A percentile compares a stretch with the other conserved stretches of the same genome.
Evolutionary conservation across 371 early-diverging fungal genomes (phyloP).

Genomic region (Mortierella sp.): DNA sequence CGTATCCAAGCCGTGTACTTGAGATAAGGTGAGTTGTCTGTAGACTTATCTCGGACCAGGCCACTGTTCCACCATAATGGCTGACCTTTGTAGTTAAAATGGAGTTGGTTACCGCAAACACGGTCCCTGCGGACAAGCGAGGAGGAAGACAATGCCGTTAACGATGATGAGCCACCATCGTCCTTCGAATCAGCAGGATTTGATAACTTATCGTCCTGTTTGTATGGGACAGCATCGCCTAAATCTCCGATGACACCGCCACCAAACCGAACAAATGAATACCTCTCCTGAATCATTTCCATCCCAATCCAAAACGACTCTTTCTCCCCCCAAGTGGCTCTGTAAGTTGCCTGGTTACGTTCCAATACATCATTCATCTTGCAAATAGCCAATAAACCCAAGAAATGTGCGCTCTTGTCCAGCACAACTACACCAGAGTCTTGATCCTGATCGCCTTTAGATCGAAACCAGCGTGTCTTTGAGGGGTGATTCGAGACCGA

Average conservation of each 20-base stretch:
- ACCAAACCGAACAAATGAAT: conserved; percentile 63
- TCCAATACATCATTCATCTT: conserved; percentile 69
- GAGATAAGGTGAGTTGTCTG: conserved; percentile 26
- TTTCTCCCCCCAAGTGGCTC: conserved; percentile 67
- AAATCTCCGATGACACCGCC: conserved; percentile 69
- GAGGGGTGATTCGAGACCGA: conserved; percentile 61
- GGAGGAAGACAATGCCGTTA: conserved; percentile 14
- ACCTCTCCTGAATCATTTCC: conserved; percentile 70
- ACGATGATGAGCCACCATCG: not conserved
- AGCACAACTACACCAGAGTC: conserved; percentile 78
- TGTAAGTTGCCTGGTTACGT: conserved; percentile 64
- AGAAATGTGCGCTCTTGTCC: conserved; percentile 63
- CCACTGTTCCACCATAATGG: conserved; percentile 71
- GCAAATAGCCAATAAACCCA: conserved; percentile 71
- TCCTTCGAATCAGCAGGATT: conserved; percentile 7
- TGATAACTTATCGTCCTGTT: not conserved
- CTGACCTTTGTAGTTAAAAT: conserved; percentile 56
- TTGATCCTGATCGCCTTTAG: conserved; percentile 68
- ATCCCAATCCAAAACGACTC: conserved; percentile 71
- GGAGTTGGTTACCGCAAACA: conserved; percentile 69
- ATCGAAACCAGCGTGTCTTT: conserved; percentile 66
- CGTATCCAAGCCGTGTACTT: conserved; percentile 44
- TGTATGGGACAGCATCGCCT: conserved; percentile 54
- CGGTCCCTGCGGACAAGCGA: conserved; percentile 57
- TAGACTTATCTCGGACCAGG: conserved; percentile 60